Percentiles rank a stretch among this genome's conserved stretches.
phyloP scores from a whole-genome alignment of 441 rosid species.

The Erodium trifolium region DNA sequence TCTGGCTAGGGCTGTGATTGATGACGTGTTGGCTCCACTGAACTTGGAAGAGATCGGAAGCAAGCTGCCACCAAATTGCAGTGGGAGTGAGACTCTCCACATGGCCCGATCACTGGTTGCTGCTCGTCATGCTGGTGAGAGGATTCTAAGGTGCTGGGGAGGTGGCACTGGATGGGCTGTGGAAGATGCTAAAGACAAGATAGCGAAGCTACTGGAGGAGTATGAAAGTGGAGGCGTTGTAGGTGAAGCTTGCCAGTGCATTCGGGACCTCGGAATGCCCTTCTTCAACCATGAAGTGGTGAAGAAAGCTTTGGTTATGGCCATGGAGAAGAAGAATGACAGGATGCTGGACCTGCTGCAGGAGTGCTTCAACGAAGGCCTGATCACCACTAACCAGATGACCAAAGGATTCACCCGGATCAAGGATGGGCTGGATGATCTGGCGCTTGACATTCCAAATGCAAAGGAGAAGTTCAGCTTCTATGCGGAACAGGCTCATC shows the following conservation, averaged over 20 bases:
- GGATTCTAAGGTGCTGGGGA: conserved; percentile 96
- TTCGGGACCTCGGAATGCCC: conserved; percentile 94
- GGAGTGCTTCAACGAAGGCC: conserved; percentile 77
- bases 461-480: conserved; percentile 71
- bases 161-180: conserved; percentile 99
- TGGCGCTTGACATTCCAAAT: conserved; percentile 92
- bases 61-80: conserved; percentile 60
- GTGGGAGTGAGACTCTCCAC: conserved; percentile 73
- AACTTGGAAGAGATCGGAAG: conserved; percentile 77
- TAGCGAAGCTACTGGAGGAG: conserved; percentile 80
- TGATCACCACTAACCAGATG: conserved; percentile 90
- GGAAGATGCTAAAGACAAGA: conserved; percentile 98
- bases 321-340: conserved; percentile 99
- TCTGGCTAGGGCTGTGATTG: conserved; percentile 93
- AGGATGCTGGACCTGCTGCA: conserved; percentile 71
- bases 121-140: conserved; percentile 96
- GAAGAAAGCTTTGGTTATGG: conserved; percentile 97
- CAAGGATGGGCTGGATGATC: conserved; percentile 82
- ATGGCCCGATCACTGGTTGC: conserved; percentile 72
- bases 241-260: conserved; percentile 93
- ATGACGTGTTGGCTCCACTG: conserved; percentile 83
- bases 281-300: conserved; percentile 97
- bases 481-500: conserved; percentile 59
- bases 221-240: conserved; percentile 86
- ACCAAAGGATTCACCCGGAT: conserved; percentile 82